These are phyloP conservation scores for Starmerella ratchasimensis DNA, from an alignment of 805 yeast genomes.

Conservation along the genomic window DNA sequence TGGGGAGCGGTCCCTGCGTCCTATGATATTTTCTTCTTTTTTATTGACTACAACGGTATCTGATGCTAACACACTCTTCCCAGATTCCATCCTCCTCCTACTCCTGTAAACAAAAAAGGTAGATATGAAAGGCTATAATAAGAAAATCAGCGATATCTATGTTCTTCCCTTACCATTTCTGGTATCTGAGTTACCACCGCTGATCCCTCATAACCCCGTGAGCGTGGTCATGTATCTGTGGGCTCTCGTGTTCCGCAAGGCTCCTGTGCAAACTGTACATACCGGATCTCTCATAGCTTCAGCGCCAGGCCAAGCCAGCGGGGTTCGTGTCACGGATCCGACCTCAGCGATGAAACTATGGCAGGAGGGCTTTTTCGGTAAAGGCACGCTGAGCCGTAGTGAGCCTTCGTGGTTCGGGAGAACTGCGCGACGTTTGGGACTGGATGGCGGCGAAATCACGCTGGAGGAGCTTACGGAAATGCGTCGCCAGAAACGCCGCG, in stretches of 20 bases:
- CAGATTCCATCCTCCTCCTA: no score
- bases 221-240: slow-evolving; percentile 42
- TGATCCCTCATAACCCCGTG: slow-evolving; percentile 53
- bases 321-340: slow-evolving; percentile 27
- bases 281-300: slow-evolving; percentile 13
- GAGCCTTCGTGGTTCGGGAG: slow-evolving; percentile 86
- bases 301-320: slow-evolving; percentile 5
- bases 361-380: slow-evolving; percentile 85
- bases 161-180: slow-evolving; percentile 44
- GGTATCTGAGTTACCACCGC: slow-evolving; percentile 36
- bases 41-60: slow-evolving; percentile 95
- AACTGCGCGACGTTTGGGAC: slow-evolving; percentile 41
- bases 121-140: slow-evolving; percentile 12
- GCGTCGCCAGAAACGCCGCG: slow-evolving; percentile 56
- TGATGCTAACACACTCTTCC: slow-evolving; percentile 38
- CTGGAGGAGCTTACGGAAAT: slow-evolving; percentile 63
- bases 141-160: slow-evolving; percentile 12
- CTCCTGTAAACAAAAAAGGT: neutral
- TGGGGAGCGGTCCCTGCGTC: slow-evolving; percentile 24
- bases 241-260: slow-evolving; percentile 16
- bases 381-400: slow-evolving; percentile 75
- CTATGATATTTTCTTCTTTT: slow-evolving; percentile 13
- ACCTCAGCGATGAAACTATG: slow-evolving; percentile 48
- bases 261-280: slow-evolving; percentile 16
- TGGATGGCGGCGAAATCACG: slow-evolving; percentile 28